Evolutionary conservation across 179 eudicot species (phyloP), one percentile per base, ranked within the genome.

Genomic region (Silene noctiflora): DNA sequence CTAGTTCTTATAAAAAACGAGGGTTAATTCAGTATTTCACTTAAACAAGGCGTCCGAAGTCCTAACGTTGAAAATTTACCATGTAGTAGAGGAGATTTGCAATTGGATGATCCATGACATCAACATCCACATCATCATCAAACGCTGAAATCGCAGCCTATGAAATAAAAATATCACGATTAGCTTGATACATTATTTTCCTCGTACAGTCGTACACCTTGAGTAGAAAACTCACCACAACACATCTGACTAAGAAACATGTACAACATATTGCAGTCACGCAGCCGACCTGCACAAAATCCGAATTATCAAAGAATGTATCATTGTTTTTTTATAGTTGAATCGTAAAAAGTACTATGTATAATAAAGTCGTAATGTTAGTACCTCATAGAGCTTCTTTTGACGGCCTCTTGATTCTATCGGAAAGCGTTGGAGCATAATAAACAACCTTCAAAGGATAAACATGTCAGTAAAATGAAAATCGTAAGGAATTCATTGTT

Each of bases 201-300:
- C 24, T 61, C n/a, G 69, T 56, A 51, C 17, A 42, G 19, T 61
- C n/a, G 69, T 56, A 51, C 17, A 42, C 31, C 63, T 53, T 55
- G 44, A 62, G 59, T 31, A 5, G 35, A 19, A 56, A 3, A 68
- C 86, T 81, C 67, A 84, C 86, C 78, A 84, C 84, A 12, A 74
- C 25, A 22, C 86, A 84, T 81, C 80, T 53, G n/a, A 76, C 73
- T 29, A 84, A 59, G 76, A 84, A 84, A 69, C 86, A 84, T 61
- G 91, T 86, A 83, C 86, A 88, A 81, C 97, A 90, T 80, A 89
- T 84, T 67, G 80, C 87, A 8, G 96, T 89, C 56, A 91, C 91
- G 51, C 75, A 84, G 72, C 96, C 95, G 25, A 91, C 97, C 96
- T 91, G 87, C 65, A 60, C 70, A 70, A 69, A 65, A 19, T 19